A percentile compares a stretch with the other conserved stretches of the same genome.
These are phyloP conservation scores for Candida golubevii DNA, from an alignment of 805 yeast species.

Conservation along the genomic window DNA sequence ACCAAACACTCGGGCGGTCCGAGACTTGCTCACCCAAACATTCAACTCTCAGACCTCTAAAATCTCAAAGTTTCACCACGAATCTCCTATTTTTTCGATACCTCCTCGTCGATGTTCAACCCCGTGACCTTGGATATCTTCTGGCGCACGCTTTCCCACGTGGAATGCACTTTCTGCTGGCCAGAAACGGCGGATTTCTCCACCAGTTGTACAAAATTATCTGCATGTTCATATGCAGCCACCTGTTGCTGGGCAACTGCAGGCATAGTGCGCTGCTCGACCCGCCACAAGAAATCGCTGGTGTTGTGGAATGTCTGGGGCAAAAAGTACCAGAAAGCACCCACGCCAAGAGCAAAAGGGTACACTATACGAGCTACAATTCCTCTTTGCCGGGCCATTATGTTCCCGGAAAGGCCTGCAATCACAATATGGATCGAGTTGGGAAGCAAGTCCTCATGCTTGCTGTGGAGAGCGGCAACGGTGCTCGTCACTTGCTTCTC, in stretches of 20 bases:
- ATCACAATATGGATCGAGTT: slow-evolving; percentile 63
- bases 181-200: slow-evolving; percentile 41
- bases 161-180: slow-evolving; percentile 30
- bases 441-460: slow-evolving; percentile 67
- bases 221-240: slow-evolving; percentile 33
- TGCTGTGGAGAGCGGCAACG: slow-evolving; percentile 58
- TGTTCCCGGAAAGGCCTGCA: slow-evolving; percentile 68
- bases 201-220: slow-evolving; percentile 38
- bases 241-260: slow-evolving; percentile 60
- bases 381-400: slow-evolving; percentile 65
- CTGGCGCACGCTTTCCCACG: slow-evolving; percentile 38
- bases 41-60: no score
- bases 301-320: slow-evolving; percentile 71
- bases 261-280: slow-evolving; percentile 61
- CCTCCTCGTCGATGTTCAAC: slow-evolving; percentile 59
- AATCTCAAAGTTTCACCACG: no score
- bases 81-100: slow-evolving; percentile 36
- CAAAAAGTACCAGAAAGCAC: slow-evolving; percentile 63
- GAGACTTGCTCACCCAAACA: no score
- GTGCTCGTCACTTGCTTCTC: slow-evolving; percentile 66
- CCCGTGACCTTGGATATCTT: slow-evolving; percentile 59
- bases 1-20: no score
- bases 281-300: slow-evolving; percentile 49
- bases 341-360: slow-evolving; percentile 59
- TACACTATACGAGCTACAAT: slow-evolving; percentile 47